Percentiles rank a stretch among this genome's conserved stretches.
These are phyloP conservation scores for Leptoxyphium fumago DNA, from an alignment of 2,329 filamentous ascomycete genomes.

Conservation along the genomic window DNA sequence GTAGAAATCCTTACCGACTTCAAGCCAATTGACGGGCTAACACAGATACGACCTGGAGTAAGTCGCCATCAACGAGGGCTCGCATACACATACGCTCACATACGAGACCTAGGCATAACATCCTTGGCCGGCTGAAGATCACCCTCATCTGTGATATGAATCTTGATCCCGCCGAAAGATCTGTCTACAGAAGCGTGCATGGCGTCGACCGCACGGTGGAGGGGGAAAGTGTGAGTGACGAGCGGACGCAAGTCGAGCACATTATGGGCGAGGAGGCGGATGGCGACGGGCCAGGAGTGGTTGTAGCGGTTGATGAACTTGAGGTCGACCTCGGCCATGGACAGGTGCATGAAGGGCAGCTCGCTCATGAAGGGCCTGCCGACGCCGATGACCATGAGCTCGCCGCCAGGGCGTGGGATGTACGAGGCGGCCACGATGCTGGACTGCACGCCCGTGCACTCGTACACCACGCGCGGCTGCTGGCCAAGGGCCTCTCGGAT, in stretches of 20 bases:
- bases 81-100: not conserved
- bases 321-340: conserved; percentile 33
- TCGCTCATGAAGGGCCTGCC: conserved; percentile 20
- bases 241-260: conserved; percentile 47
- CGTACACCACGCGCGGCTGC: conserved; percentile 16
- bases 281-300: conserved; percentile 54
- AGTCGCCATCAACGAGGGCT: too few species aligned
- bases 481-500: conserved; percentile 11
- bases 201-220: conserved; percentile 47
- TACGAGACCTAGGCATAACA: not conserved
- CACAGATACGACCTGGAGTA: too few species aligned
- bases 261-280: conserved; percentile 43
- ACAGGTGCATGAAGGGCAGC: conserved; percentile 23
- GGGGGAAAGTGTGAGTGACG: conserved; percentile 47
- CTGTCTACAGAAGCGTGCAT: conserved; percentile 39
- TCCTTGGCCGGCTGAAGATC: not conserved
- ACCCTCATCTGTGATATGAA: conserved; percentile 39
- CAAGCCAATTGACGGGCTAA: too few species aligned
- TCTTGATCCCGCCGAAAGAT: conserved; percentile 42
- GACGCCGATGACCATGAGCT: conserved; percentile 23
- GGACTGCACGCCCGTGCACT: conserved; percentile 22
- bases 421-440: conserved; percentile 17
- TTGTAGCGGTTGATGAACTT: conserved; percentile 58
- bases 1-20: too few species aligned
- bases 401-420: conserved; percentile 13